Evolutionary conservation across 2,329 filamentous ascomycete genomes (phyloP), one percentile per base, ranked within the genome.

Genomic region (Dactylellina parvicollis): DNA sequence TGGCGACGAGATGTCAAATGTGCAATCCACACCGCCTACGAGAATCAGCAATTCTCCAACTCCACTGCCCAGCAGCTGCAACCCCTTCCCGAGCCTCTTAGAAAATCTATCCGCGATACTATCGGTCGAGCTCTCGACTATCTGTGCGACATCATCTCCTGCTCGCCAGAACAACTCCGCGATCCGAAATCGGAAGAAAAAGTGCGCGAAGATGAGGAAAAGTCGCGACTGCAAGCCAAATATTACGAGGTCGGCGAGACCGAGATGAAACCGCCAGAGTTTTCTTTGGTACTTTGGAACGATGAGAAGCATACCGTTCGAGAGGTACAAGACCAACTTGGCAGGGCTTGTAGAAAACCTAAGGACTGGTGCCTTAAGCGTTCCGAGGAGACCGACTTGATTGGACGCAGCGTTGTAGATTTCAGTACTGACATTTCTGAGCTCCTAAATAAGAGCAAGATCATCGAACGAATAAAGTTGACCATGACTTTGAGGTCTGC

Each of bases 221-320:
- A 86, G 70, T 96, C 94, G 14, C 86, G 93, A 18, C 83, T 98
- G 32, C 88, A 86, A 5, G 87, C 90, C 0, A 88, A 88, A 50
- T 93, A 92, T 81, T 95, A 93, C 76, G 86, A 89, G 64, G 47
- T 61, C 14, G 74, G 71, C 1, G 72, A 76, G 44, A 54, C 65
- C 20, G 61, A 57, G 47, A 61, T 74, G 50, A 44, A 59, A 18
- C 14, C 67, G 18, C 67, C 67, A 12, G 76, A 78, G 47, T 99
- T 90, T 80, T 90, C 91, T 3, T 83, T 99, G 46, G 84, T 97
- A 14, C 83, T 99, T 3, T 99, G 95, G 95, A 99, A 99, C 77
- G 95, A 99, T 76, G 95, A 99, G 82, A 99, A 99, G 81, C 95
- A 99, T 80, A 99, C 95, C 0, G 89, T 98, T 44, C 87, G 89